Evolutionary conservation across 768 basidiomycete genomes (phyloP), one percentile per base, ranked within the genome.

Genomic region (Leccinum obscurum): DNA sequence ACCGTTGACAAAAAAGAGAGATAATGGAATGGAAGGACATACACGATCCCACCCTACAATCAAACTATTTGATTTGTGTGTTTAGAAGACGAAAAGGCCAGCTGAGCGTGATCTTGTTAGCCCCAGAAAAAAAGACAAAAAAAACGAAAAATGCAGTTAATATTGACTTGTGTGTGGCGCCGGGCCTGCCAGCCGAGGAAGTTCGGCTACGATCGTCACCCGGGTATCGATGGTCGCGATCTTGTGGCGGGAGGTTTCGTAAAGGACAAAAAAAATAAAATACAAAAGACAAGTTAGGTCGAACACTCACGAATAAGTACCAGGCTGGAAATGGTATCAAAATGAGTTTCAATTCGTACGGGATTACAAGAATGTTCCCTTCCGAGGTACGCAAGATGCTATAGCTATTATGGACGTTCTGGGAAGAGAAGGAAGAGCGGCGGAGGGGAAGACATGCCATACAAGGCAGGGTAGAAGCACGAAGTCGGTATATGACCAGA

Each of bases 291-390:
- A 37, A 35, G 26, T 59, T 32, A 32, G 35, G 62, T 59, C 62
- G 62, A 20, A 20, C 24, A 28, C 24, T 53, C 62, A 60, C 56
- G 20, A 56, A 64, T 64, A 51, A 64, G 53, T 9, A 32, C 20
- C 35, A 30, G 50, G 17, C 51, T 56, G 20, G 20, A 56, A 57
- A 52, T 53, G 61, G 67, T 56, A 66, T 66, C 60, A 61, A 49
- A 37, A 57, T 54, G 20, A 57, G 68, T 61, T 70, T 68, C 68
- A n/a, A 58, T 65, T 57, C 55, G 28, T 65, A 64, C 67, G 58
- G 37, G 54, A 54, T 56, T 59, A 68, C 68, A 70, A 68, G 61
- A 65, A 62, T 37, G 58, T 51, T 56, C 32, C 57, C 52, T 59
- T 48, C 54, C 56, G 54, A 51, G 34, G 55, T 53, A 51, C 61